These are phyloP conservation scores for Lathyrus tuberosus DNA, from an alignment of 306 rosid genomes.

Conservation along the genomic window DNA sequence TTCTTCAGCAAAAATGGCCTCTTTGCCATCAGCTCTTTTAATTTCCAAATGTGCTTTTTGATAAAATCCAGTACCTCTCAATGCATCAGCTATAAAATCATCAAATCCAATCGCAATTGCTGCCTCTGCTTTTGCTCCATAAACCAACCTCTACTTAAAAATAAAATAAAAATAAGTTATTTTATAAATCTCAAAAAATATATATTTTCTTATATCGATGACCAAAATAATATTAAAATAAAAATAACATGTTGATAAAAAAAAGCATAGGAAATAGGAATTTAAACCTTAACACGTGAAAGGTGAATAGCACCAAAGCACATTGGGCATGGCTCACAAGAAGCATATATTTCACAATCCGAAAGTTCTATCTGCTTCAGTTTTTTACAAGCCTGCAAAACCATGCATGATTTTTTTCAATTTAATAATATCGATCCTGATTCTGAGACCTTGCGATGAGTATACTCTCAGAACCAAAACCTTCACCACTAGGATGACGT, in stretches of 20 bases:
- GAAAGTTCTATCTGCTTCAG: constrained; percentile 84
- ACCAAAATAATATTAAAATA: not conserved
- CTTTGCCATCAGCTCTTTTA: constrained; percentile 90
- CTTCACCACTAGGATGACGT: no score
- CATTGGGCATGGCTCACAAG: constrained; percentile 99
- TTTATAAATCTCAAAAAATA: no score
- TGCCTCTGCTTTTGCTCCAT: constrained; percentile 98
- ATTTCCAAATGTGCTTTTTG: constrained; percentile 91
- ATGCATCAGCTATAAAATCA: constrained; percentile 90
- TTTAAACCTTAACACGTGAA: constrained; percentile 80
- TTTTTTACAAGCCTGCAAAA: constrained; percentile 82
- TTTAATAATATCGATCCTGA: no score
- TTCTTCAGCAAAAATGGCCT: constrained; percentile 84
- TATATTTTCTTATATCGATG: no score
- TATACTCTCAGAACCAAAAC: no score
- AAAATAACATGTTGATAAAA: not conserved
- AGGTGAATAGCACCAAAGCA: constrained; percentile 99
- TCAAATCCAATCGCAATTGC: constrained; percentile 96
- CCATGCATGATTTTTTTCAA: not conserved
- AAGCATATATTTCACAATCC: constrained; percentile 88
- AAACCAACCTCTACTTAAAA: constrained; percentile 78
- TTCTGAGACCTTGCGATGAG: no score
- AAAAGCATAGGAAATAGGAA: not conserved
- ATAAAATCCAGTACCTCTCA: constrained; percentile 82
- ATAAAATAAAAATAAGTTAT: no score